A percentile compares a stretch with the other conserved stretches of the same genome.
Conservation (phyloP, 257 asterid genomes). For the Linaria vulgaris region DNA sequence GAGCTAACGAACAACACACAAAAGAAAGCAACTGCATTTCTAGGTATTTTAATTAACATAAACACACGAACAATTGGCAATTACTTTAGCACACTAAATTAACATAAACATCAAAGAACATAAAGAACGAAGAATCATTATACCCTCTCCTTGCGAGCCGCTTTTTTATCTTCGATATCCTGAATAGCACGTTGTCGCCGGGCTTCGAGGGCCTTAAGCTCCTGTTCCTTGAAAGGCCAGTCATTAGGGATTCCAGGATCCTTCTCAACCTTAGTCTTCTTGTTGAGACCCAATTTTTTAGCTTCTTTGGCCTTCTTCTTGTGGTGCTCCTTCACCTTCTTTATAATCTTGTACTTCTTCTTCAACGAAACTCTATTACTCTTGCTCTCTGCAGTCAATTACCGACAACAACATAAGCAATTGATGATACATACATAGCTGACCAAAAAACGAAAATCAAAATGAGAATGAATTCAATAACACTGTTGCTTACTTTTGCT, state of each 20-base stretch:
- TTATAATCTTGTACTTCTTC: constrained; percentile 77
- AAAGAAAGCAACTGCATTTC: no score
- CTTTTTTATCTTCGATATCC: constrained; percentile 81
- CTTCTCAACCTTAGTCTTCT: constrained; percentile 70
- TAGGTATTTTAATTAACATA: no score
- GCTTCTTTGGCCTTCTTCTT: constrained; percentile 91
- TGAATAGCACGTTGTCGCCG: constrained; percentile 73
- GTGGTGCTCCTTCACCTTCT: constrained; percentile 88
- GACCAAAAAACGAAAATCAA: not conserved
- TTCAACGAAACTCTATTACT: constrained; percentile 82
- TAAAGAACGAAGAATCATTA: not conserved
- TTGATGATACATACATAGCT: no score
- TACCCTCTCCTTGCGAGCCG: constrained; percentile 96
- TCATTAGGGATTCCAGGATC: constrained; percentile 95
- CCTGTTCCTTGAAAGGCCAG: constrained; percentile 93
- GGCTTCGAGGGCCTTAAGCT: constrained; percentile 81
- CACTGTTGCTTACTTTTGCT: constrained; percentile 57
- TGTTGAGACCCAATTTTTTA: constrained; percentile 58
- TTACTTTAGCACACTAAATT: no score
- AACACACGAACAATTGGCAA: no score
- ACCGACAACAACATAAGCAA: no score
- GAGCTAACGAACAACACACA: not conserved
- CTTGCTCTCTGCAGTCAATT: constrained; percentile 92
- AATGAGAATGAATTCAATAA: not conserved
- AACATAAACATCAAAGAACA: not conserved